Percentiles rank a stretch among this genome's conserved stretches.
phyloP scores from a whole-genome alignment of 1,284 basidiomycete species.

The Papiliotrema laurentii region DNA sequence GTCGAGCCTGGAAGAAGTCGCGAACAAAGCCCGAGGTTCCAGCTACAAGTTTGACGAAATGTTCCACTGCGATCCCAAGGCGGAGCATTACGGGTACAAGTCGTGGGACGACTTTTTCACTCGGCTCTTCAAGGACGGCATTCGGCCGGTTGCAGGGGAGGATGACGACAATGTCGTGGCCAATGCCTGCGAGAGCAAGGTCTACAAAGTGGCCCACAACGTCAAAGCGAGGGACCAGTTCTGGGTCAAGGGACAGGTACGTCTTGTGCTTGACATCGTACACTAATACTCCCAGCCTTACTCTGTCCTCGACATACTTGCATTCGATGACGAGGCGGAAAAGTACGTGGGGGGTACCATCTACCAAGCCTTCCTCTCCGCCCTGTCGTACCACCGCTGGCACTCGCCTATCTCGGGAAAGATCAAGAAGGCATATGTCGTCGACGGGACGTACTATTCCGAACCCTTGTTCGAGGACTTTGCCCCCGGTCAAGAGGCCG shows the following conservation, averaged over 20 bases:
- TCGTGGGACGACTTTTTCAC: slow-evolving; percentile 60
- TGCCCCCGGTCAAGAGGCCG: slow-evolving; percentile 13
- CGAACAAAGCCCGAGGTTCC: slow-evolving; percentile 39
- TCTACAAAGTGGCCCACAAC: slow-evolving; percentile 45
- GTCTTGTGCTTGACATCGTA: not conserved
- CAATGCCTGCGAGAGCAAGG: slow-evolving; percentile 53
- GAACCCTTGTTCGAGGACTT: slow-evolving; percentile 42
- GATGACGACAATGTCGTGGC: slow-evolving; percentile 49
- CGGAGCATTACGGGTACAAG: slow-evolving; percentile 50
- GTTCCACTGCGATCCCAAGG: slow-evolving; percentile 51
- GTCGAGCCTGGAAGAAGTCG: slow-evolving; percentile 31
- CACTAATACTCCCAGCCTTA: slow-evolving; percentile 43
- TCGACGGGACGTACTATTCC: slow-evolving; percentile 56
- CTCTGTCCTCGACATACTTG: slow-evolving; percentile 50
- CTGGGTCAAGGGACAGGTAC: slow-evolving; percentile 50
- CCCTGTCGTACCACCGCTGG: slow-evolving; percentile 57
- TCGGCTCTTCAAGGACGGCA: slow-evolving; percentile 45
- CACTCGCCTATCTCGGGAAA: slow-evolving; percentile 54
- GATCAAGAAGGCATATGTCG: slow-evolving; percentile 49
- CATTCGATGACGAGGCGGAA: slow-evolving; percentile 36
- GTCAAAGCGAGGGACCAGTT: slow-evolving; percentile 49
- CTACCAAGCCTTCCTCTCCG: slow-evolving; percentile 56
- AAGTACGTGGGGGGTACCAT: slow-evolving; percentile 55
- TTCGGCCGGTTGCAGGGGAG: slow-evolving; percentile 49
- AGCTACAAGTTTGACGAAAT: slow-evolving; percentile 34